Evolutionary conservation across 106 monocot genomes (phyloP).

Genomic region (Dactylorhiza incarnata): DNA sequence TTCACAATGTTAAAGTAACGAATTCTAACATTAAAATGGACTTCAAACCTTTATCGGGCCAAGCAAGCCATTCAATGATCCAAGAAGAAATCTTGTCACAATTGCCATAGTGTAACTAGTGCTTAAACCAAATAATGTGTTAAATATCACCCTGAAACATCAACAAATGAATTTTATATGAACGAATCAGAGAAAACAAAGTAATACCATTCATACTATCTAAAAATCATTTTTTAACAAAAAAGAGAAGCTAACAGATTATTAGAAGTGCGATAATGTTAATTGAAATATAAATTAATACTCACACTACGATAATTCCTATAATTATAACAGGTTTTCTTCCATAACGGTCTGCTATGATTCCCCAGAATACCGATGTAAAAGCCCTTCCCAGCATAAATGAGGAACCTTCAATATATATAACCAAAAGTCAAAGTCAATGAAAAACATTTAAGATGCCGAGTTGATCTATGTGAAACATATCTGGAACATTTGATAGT

Average conservation of each 20-base stretch:
- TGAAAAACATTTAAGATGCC: not conserved
- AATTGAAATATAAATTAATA: constrained; percentile 7
- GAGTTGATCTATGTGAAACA: not conserved
- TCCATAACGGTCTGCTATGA: constrained; percentile 70
- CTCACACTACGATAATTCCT: constrained; percentile 58
- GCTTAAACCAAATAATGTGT: constrained; percentile 83
- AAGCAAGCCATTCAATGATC: constrained; percentile 70
- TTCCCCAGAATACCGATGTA: constrained; percentile 72
- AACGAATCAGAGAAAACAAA: not conserved
- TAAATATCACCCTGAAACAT: constrained; percentile 60
- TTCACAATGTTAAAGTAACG: not conserved
- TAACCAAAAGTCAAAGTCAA: not conserved
- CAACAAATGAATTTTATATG: not conserved
- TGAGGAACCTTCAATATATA: constrained; percentile 50
- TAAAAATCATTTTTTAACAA: not conserved
- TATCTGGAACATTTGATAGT: not conserved
- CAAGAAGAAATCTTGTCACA: constrained; percentile 72
- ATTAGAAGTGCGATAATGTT: not conserved
- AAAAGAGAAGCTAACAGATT: not conserved
- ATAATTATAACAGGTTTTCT: constrained; percentile 78
- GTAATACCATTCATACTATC: not conserved
- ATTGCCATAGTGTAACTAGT: constrained; percentile 86
- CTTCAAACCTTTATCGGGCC: constrained; percentile 51
- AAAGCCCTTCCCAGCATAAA: constrained; percentile 88
- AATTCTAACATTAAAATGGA: not conserved